Percentiles rank a stretch among this genome's conserved stretches.
Evolutionary conservation across 768 basidiomycete genomes (phyloP).

Genomic region (Trametes cinnabarina): DNA sequence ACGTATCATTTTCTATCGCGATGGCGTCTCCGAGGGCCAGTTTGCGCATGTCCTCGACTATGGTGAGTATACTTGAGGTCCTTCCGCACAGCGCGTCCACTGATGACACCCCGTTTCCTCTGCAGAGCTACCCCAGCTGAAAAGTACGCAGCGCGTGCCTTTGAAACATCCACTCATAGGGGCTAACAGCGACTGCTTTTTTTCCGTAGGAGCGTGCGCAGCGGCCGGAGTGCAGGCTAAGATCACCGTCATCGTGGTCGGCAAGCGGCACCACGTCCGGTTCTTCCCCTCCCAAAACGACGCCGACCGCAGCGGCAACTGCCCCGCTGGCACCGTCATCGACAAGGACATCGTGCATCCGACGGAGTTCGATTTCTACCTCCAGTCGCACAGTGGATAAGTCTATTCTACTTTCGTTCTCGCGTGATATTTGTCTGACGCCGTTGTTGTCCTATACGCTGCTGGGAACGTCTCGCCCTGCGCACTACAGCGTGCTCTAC

Average conservation of each 20-base stretch:
- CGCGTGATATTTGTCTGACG: background rate
- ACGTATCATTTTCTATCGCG: slow-evolving; percentile 74
- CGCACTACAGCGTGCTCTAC: slow-evolving; percentile 53
- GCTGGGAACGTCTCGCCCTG: slow-evolving; percentile 70
- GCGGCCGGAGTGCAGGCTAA: slow-evolving; percentile 57
- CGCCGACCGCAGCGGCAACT: slow-evolving; percentile 69
- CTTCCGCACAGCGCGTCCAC: background rate
- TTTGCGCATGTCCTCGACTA: slow-evolving; percentile 47
- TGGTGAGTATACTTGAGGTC: slow-evolving; percentile 39
- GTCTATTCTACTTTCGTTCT: background rate
- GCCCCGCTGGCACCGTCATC: slow-evolving; percentile 74
- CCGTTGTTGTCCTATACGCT: slow-evolving; percentile 31
- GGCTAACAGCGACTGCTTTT: slow-evolving; percentile 5
- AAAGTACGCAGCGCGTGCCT: slow-evolving; percentile 8
- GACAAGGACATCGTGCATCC: slow-evolving; percentile 71
- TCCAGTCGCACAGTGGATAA: slow-evolving; percentile 70
- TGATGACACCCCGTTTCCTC: background rate
- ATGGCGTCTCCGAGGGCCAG: slow-evolving; percentile 58
- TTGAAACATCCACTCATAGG: background rate
- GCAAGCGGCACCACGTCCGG: slow-evolving; percentile 71
- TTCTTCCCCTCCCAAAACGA: slow-evolving; percentile 54
- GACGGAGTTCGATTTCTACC: slow-evolving; percentile 73
- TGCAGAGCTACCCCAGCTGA: slow-evolving; percentile 20
- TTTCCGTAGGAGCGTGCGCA: slow-evolving; percentile 54
- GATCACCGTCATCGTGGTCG: slow-evolving; percentile 78